These are phyloP conservation scores for Ichthyophthirius multifiliis DNA, from an alignment of 169 alveolate species.

Conservation along the genomic window DNA sequence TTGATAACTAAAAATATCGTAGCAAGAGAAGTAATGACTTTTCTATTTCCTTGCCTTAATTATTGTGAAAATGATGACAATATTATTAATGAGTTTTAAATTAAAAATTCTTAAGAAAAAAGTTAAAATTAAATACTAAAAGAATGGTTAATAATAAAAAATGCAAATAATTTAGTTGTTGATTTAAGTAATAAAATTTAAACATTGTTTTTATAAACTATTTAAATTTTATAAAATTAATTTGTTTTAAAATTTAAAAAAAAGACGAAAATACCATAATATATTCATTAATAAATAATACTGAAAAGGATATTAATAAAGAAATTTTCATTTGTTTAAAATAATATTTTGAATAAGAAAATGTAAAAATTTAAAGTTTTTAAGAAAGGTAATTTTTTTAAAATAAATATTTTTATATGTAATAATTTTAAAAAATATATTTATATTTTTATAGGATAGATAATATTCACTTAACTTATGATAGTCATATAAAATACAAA, in stretches of 20 bases:
- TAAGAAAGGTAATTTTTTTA: not conserved
- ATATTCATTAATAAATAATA: not conserved
- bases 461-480: not conserved
- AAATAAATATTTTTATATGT: not conserved
- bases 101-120: too few species aligned
- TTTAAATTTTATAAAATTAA: too few species aligned
- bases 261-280: not conserved
- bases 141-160: conserved; percentile 4
- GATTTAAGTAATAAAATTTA: not conserved
- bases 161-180: not conserved
- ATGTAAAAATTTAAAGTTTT: not conserved
- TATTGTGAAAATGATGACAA: too few species aligned
- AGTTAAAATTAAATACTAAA: too few species aligned
- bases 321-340: not conserved
- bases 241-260: too few species aligned
- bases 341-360: not conserved
- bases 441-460: not conserved
- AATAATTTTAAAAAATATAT: not conserved
- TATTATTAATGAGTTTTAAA: too few species aligned
- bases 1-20: too few species aligned
- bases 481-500: not conserved
- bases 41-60: too few species aligned
- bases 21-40: too few species aligned
- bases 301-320: not conserved
- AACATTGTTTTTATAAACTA: too few species aligned